Conservation (phyloP, 176 grass and related monocot genomes). For the Urochloa ruziziensis region DNA sequence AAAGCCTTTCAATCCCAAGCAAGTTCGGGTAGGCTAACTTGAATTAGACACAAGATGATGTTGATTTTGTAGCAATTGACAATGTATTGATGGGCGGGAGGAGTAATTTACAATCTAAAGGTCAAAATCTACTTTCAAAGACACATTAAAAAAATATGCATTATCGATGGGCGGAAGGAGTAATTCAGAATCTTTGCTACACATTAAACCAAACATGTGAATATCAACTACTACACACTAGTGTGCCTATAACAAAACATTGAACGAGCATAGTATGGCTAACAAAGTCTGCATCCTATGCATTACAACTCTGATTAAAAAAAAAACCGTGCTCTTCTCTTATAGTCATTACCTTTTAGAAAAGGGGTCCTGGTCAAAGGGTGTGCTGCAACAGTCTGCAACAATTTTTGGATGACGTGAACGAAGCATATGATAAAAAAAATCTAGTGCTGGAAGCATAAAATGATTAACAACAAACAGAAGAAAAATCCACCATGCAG, state of each 20-base stretch:
- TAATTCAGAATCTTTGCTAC: not conserved
- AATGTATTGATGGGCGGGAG: too few relatives aligned
- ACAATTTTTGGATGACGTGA: constrained; percentile 12
- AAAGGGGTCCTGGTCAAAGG: constrained; percentile 68
- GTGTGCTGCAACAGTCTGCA: constrained; percentile 75
- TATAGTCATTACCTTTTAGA: constrained; percentile 67
- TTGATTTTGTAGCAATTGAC: not conserved
- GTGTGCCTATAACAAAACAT: not conserved
- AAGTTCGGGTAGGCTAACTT: too few relatives aligned
- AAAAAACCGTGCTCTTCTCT: not conserved
- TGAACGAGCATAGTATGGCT: not conserved
- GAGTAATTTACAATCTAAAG: too few relatives aligned
- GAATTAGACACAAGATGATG: too few relatives aligned
- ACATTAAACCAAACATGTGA: not conserved
- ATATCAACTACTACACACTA: not conserved
- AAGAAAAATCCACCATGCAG: not conserved
- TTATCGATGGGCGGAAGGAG: too few relatives aligned
- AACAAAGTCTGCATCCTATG: not conserved
- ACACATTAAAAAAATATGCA: not conserved
- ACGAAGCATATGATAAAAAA: not conserved
- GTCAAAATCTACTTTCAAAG: not conserved
- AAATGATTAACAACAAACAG: not conserved
- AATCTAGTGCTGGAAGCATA: not conserved
- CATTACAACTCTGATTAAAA: not conserved
- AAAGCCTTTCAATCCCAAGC: too few relatives aligned